Base-by-base conservation (phyloP, 192 early-diverging fungal species). In the Backusella mclennaniae region DNA sequence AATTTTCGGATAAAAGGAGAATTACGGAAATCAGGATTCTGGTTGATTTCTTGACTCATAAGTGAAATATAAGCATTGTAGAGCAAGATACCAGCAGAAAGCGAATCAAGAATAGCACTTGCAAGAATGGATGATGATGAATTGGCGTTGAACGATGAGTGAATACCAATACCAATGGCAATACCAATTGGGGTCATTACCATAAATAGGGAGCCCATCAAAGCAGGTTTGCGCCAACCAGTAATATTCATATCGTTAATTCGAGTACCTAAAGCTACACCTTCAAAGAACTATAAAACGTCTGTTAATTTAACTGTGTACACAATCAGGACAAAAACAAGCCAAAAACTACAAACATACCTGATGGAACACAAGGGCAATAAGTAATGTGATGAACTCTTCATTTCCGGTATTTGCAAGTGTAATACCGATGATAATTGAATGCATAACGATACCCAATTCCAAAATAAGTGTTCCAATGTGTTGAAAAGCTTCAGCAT, bases 121-220 rank as follows among this genome's bases (percentile, higher is more conserved):
- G 89, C 78, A 17, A 94, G 66, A 29, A 96, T 80, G 4, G 90
- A 79, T 0, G 84, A 73, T 0, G 81, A 71, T 0, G 88, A 87
- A 11, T 85, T 78, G 2, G 86, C 86, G 23, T 91, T 84, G 82
- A 91, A 92, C 8, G 89, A 78, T 35, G 85, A 74, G 4, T 87
- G 85, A 71, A 96, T 85, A 42, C 82, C 90, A 72, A 96, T 92
- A 23, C 96, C 95, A 66, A 97, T 86, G 0, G 84, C 88, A 59
- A 92, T 85, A 35, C 96, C 96, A 46, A 96, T 6, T 8, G 96
- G 96, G 14, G 96, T 96, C 21, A 90, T 95, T n/a, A 89, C n/a
- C 0, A 91, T 85, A 81, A 93, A 95, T 35, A 90, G 69, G 5
- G 86, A 52, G 0, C 87, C 87, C 71, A 92, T 89, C 14, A 90